Evolutionary conservation across 495 filamentous ascomycete genomes (phyloP), one percentile per base, ranked within the genome.

Genomic region (Tuber microsphaerosporum): DNA sequence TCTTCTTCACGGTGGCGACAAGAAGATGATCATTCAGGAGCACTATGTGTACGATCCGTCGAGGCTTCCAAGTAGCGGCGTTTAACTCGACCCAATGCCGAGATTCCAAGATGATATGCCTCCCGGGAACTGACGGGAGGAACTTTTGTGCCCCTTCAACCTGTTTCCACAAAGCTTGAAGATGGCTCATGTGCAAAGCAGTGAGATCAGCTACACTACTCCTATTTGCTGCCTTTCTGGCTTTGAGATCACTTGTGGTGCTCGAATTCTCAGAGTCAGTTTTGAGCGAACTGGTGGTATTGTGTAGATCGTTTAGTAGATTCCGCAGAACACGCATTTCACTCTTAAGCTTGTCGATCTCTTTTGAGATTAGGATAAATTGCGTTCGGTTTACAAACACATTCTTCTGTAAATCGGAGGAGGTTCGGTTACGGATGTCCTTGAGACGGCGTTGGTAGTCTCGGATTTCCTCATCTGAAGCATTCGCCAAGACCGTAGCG

Each of bases 281-380:
- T 71, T 83, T 82, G 71, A 83, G 76, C 26, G 81, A 83, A 70
- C 71, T 74, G 45, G 81, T 83, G 69, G 78, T 83, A 43, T 76
- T 79, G 79, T 83, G 81, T 39, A 99, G 87, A 76, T 99, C 95
- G 39, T 92, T 90, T 89, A 98, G 97, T 68, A 97, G 87, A 69
- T 90, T 90, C 31, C 92, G 88, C 6, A 99, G 89, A 2, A 92
- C 91, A 37, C 94, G 89, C 94, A 99, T 98, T 84, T 99, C 95
- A 69, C 90, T 89, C 82, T 97, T 98, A 72, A 99, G 88, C 84
- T 97, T 97, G 81, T 99, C 95, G 3, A 97, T 97, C 84, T 99
- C 96, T 85, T 97, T 95, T 84, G 93, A 97, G 84, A 99, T 98
- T 81, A 96, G 94, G 86, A 99, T 97, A 84, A 99, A 99, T 81